Conservation (phyloP, 345 rosid genomes). For the Eucalyptus rudis region DNA sequence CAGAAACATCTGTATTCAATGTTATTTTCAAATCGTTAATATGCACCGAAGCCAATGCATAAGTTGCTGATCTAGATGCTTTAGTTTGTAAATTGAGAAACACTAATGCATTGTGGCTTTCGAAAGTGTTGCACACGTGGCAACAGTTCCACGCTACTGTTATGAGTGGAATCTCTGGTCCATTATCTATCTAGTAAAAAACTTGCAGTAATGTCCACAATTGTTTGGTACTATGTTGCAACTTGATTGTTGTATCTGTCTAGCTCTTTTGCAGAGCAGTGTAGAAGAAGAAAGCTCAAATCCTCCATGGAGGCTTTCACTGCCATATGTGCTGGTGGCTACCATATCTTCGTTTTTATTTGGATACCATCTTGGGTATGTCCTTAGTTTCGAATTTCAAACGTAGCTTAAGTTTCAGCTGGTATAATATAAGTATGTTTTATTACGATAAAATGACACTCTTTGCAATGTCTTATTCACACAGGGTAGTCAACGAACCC, state of each 20-base stretch:
- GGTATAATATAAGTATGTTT: not conserved
- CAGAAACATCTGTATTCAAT: not conserved
- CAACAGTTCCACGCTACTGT: not conserved
- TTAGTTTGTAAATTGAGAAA: not conserved
- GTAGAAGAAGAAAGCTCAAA: slow-evolving; percentile 36
- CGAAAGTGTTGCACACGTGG: not conserved
- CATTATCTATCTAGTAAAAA: not conserved
- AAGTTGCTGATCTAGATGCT: not conserved
- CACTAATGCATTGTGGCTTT: not conserved
- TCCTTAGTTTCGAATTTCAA: not conserved
- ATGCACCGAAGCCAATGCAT: not conserved
- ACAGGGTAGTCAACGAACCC: slow-evolving; percentile 93
- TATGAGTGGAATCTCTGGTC: not conserved
- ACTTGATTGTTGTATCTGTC: not conserved
- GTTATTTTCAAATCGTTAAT: not conserved
- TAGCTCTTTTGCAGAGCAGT: slow-evolving; percentile 36
- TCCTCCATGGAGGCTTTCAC: slow-evolving; percentile 76
- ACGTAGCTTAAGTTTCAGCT: not conserved
- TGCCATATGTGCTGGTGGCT: slow-evolving; percentile 81
- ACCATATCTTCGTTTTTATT: slow-evolving; percentile 72
- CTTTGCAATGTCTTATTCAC: not conserved
- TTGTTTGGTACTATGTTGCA: not conserved
- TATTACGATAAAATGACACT: not conserved
- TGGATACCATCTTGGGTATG: slow-evolving; percentile 95
- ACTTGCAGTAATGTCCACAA: not conserved